A percentile compares a stretch with the other conserved stretches of the same genome.
Conservation (phyloP, 805 yeast genomes). For the Yarrowia sp. region DNA sequence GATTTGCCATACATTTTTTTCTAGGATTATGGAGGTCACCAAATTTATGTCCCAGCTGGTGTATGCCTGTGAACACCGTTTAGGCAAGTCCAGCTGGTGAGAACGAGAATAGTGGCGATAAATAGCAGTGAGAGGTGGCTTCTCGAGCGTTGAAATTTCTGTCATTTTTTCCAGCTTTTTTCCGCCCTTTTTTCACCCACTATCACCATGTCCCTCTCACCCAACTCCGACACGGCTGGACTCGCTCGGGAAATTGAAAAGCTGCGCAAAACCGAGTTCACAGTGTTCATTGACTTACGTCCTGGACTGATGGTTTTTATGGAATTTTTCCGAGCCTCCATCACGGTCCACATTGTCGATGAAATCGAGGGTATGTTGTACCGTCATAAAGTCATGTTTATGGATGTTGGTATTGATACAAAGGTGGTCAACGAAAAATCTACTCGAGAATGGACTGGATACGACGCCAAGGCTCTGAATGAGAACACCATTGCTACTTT, state of each 20-base stretch:
- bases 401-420: constrained; percentile 11
- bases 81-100: no score
- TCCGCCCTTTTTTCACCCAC: no score
- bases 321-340: constrained; percentile 6
- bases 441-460: constrained; percentile 12
- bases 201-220: no score
- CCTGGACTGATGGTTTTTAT: constrained; percentile 1
- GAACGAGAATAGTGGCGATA: no score
- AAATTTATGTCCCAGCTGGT: no score
- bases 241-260: not conserved
- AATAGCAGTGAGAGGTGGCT: no score
- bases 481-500: not conserved
- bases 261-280: constrained; percentile 5
- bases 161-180: not conserved
- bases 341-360: not conserved
- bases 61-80: no score
- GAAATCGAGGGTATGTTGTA: constrained; percentile 5
- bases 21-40: no score
- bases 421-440: constrained; percentile 11
- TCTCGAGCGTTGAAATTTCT: no score
- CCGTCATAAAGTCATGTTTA: constrained; percentile 8
- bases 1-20: no score
- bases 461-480: constrained; percentile 2
- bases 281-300: not conserved
- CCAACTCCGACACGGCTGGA: not conserved